Evolutionary conservation across 495 filamentous ascomycete species (phyloP), one percentile per base, ranked within the genome.

Genomic region (Podospora sp.): DNA sequence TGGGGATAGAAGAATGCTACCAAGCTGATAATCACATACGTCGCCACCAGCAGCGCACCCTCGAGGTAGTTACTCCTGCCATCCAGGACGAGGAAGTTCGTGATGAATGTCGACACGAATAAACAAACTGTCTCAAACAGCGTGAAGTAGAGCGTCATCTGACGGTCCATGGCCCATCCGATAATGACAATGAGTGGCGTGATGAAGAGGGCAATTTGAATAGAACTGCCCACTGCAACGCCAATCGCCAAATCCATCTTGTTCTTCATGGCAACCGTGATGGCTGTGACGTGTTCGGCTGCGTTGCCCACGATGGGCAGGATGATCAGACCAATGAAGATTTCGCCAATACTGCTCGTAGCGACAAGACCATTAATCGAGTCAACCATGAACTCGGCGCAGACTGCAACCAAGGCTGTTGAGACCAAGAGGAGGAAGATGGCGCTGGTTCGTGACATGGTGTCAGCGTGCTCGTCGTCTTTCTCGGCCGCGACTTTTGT

Each of bases 181-280:
- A 97, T 84, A 12, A 96, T 87, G 25, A 97, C 92, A 50, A 96
- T 87, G 63, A 97, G 79, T 0, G 93, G 93, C 2, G 93, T 97
- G 52, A 97, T 84, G 78, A 97, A 96, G 62, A 97, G 85, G 24
- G 93, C 91, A 81, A 90, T 90, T 77, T 97, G 93, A 73, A 97
- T 96, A 69, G 89, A 93, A 58, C 87, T 91, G 16, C 93, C 93
- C 21, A 97, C 88, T 5, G 93, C 93, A 26, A 97, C 91, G 71
- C 92, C 93, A 68, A 97, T 96, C 0, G 93, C 90, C 27, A 96
- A 82, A 81, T 97, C 93, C 93, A 97, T 96, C 82, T 97, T 97
- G 80, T 97, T 96, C 83, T 96, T 97, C 68, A 86, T 85, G 6
- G 93, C 93, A 8, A 96, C 92, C 26, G 88, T 91, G 46, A 97